These are phyloP conservation scores for Discostella stelligeroides DNA, from an alignment of 108 stramenopile genomes.

Conservation along the genomic window DNA sequence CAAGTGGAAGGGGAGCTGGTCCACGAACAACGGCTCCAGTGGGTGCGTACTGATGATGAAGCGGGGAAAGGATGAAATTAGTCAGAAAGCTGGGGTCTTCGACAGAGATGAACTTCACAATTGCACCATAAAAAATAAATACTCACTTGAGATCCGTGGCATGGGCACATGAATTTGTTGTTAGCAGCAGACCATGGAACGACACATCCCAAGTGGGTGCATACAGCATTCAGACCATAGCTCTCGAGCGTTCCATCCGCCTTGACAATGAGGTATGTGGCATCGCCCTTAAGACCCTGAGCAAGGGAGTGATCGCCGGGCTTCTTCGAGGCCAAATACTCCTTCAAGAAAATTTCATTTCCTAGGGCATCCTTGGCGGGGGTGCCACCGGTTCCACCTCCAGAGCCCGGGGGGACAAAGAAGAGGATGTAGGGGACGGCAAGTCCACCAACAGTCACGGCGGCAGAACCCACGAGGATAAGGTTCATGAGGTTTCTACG, in stretches of 20 bases:
- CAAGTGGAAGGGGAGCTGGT: slow-evolving; percentile 95
- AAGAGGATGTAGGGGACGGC: slow-evolving; percentile 96
- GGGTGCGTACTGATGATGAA: slow-evolving; percentile 75
- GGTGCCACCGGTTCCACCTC: slow-evolving; percentile 80
- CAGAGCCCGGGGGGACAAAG: slow-evolving; percentile 94
- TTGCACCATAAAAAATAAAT: neutral
- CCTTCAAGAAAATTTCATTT: slow-evolving; percentile 85
- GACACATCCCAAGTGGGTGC: slow-evolving; percentile 99
- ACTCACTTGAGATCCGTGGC: slow-evolving; percentile 92
- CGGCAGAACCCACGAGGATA: slow-evolving; percentile 92
- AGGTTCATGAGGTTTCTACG: slow-evolving; percentile 97
- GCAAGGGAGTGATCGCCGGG: slow-evolving; percentile 90
- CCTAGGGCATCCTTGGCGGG: slow-evolving; percentile 94
- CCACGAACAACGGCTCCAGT: slow-evolving; percentile 96
- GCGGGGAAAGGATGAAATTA: neutral
- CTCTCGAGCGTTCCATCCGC: slow-evolving; percentile 86
- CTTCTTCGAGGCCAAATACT: slow-evolving; percentile 88
- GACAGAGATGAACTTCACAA: too few relatives aligned
- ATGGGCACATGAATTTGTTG: slow-evolving; percentile 99
- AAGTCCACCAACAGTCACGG: slow-evolving; percentile 88
- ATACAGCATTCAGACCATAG: slow-evolving; percentile 91
- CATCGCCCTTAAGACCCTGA: slow-evolving; percentile 98
- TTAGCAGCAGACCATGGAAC: slow-evolving; percentile 97
- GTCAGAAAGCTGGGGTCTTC: too few relatives aligned
- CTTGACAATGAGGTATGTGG: slow-evolving; percentile 98